phyloP scores from a whole-genome alignment of 1,139 yeast species.

The Kodamaea sp. region DNA sequence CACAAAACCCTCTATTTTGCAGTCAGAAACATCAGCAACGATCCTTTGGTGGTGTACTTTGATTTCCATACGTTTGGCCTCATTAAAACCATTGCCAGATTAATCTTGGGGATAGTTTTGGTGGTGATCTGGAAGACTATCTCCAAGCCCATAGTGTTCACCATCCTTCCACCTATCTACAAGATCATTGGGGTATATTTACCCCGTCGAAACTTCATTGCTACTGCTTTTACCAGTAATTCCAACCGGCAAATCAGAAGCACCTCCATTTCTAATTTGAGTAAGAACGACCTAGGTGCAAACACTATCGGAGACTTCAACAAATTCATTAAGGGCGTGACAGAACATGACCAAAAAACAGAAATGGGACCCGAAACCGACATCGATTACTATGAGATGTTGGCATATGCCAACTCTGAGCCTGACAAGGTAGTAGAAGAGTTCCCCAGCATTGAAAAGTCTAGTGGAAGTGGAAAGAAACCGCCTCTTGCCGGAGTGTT shows the following conservation, averaged over 20 bases:
- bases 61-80: conserved; percentile 43
- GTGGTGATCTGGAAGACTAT: conserved; percentile 70
- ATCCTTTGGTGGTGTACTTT: conserved; percentile 43
- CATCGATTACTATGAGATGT: conserved; percentile 45
- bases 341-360: conserved; percentile 26
- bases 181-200: conserved; percentile 41
- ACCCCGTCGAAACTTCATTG: conserved; percentile 43
- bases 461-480: conserved; percentile 5
- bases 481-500: conserved; percentile 36
- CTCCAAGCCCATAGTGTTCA: conserved; percentile 63
- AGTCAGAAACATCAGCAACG: conserved; percentile 17
- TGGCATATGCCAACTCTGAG: conserved; percentile 28
- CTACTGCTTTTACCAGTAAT: conserved; percentile 41
- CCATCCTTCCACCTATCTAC: conserved; percentile 51
- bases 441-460: conserved; percentile 10
- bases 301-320: conserved; percentile 39
- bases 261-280: conserved; percentile 42
- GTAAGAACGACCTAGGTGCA: conserved; percentile 18
- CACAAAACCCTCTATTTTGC: conserved; percentile 27
- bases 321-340: conserved; percentile 32
- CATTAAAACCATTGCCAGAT: conserved; percentile 41
- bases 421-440: conserved; percentile 11
- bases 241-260: conserved; percentile 41
- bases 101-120: conserved; percentile 56
- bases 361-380: conserved; percentile 43